Evolutionary conservation across 805 yeast species (phyloP).

Genomic region (Metschnikowia lachancei): DNA sequence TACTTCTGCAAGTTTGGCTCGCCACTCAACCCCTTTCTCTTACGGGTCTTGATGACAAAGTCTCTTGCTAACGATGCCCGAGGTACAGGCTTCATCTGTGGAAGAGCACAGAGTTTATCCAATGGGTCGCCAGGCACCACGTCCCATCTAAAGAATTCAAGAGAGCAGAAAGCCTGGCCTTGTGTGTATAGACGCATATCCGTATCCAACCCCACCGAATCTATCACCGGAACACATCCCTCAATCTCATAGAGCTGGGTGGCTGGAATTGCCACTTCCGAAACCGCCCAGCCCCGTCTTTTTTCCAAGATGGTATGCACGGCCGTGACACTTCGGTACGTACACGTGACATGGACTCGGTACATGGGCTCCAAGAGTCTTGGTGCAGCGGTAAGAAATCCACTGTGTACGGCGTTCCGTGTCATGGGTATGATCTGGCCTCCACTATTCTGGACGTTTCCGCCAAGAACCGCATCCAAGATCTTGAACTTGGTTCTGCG

Average conservation of each 20-base stretch:
- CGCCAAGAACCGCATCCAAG: slow-evolving; percentile 55
- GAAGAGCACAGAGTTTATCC: slow-evolving; percentile 60
- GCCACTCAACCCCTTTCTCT: slow-evolving; percentile 78
- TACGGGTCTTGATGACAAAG: slow-evolving; percentile 82
- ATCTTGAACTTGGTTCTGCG: slow-evolving; percentile 68
- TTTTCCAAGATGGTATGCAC: slow-evolving; percentile 49
- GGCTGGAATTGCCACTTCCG: slow-evolving; percentile 60
- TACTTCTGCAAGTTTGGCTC: slow-evolving; percentile 61
- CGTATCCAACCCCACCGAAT: slow-evolving; percentile 84
- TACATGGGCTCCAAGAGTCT: slow-evolving; percentile 80
- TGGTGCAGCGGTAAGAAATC: slow-evolving; percentile 75
- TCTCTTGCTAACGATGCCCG: slow-evolving; percentile 74
- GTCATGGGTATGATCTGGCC: slow-evolving; percentile 79
- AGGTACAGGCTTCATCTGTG: slow-evolving; percentile 74
- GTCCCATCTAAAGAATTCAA: slow-evolving; percentile 70
- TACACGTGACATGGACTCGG: slow-evolving; percentile 55
- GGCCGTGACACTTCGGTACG: slow-evolving; percentile 45
- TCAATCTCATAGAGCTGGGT: slow-evolving; percentile 61
- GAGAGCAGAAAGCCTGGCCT: slow-evolving; percentile 71
- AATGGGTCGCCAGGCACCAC: slow-evolving; percentile 89
- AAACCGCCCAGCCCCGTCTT: slow-evolving; percentile 63
- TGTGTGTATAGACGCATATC: slow-evolving; percentile 75
- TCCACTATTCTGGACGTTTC: slow-evolving; percentile 50
- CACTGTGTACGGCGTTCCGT: slow-evolving; percentile 80
- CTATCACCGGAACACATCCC: slow-evolving; percentile 82